These are phyloP conservation scores for Athelia sp. DNA, from an alignment of 1,284 basidiomycete species.

Conservation along the genomic window DNA sequence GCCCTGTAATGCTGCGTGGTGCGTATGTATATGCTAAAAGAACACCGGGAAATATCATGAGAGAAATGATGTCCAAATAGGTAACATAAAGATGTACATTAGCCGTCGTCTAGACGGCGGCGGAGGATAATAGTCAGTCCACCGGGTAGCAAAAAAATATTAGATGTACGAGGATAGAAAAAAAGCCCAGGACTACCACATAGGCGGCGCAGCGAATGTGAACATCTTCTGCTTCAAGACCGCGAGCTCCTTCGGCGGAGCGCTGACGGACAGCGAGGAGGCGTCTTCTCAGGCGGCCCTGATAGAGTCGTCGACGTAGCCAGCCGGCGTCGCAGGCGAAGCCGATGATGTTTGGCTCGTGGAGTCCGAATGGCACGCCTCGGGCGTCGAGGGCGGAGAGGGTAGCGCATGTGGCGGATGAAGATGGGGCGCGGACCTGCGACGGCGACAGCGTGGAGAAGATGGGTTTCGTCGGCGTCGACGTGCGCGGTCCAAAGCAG, in stretches of 20 bases:
- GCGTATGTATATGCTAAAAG: too few species aligned
- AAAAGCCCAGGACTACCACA: constrained; percentile 23
- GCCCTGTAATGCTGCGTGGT: too few species aligned
- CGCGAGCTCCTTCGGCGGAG: constrained; percentile 1
- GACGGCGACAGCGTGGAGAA: constrained; percentile 16
- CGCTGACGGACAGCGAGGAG: constrained; percentile 20
- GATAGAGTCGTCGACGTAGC: constrained; percentile 18
- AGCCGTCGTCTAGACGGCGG: too few species aligned
- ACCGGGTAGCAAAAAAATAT: too few species aligned
- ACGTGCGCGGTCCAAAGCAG: constrained; percentile 30
- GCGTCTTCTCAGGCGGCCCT: constrained; percentile 12
- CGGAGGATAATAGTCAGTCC: too few species aligned
- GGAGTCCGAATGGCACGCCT: neutral
- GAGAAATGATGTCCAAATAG: too few species aligned
- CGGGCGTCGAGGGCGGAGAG: constrained; percentile 9
- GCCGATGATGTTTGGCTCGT: constrained; percentile 5
- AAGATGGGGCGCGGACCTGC: constrained; percentile 33
- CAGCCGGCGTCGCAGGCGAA: constrained; percentile 31
- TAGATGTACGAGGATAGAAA: too few species aligned
- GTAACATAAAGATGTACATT: too few species aligned
- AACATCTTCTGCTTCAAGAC: constrained; percentile 31
- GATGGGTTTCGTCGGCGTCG: neutral
- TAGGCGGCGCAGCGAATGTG: constrained; percentile 30
- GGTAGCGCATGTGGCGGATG: constrained; percentile 13
- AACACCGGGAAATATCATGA: too few species aligned